A percentile compares a stretch with the other conserved stretches of the same genome.
Conservation (phyloP, 2,329 filamentous ascomycete species). For the Cladosporium sphaerospermum region DNA sequence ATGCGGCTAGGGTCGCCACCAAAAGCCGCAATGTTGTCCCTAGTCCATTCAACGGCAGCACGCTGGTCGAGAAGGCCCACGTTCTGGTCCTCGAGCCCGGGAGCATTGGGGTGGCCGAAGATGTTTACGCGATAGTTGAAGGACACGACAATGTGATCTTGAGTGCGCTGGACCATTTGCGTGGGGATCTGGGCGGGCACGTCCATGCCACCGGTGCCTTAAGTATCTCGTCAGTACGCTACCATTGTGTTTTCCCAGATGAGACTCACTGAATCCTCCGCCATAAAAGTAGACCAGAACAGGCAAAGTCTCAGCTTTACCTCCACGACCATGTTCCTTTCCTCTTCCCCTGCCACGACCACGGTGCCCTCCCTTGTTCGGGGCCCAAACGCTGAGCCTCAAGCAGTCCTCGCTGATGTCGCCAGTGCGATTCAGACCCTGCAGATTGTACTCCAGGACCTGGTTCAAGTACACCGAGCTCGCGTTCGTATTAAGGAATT, state of each 20-base stretch:
- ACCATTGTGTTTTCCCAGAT: conserved; percentile 30
- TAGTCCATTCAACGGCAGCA: conserved; percentile 53
- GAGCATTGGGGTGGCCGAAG: conserved; percentile 6
- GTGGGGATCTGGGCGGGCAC: conserved; percentile 56
- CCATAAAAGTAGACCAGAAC: conserved; percentile 46
- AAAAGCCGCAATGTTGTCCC: conserved; percentile 52
- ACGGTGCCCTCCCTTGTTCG: conserved; percentile 15
- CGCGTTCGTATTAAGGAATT: conserved; percentile 19
- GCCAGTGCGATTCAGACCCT: conserved; percentile 25
- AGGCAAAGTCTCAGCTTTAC: conserved; percentile 25
- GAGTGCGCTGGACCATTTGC: conserved; percentile 45
- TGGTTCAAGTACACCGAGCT: conserved; percentile 17
- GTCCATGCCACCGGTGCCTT: conserved; percentile 36
- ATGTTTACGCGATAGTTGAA: conserved; percentile 54
- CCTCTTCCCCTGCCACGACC: neutral
- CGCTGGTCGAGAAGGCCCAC: conserved; percentile 59
- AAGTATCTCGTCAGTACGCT: conserved; percentile 54
- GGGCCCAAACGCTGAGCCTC: conserved; percentile 42
- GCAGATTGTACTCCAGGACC: conserved; percentile 26
- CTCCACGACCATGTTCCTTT: conserved; percentile 2
- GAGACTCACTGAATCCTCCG: conserved; percentile 34
- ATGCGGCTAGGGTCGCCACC: conserved; percentile 45
- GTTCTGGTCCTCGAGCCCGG: conserved; percentile 37
- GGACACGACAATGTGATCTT: conserved; percentile 50
- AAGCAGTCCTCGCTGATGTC: conserved; percentile 41